phyloP scores from a whole-genome alignment of 2,329 filamentous ascomycete genomes.

The Stromatinia cepivora region DNA sequence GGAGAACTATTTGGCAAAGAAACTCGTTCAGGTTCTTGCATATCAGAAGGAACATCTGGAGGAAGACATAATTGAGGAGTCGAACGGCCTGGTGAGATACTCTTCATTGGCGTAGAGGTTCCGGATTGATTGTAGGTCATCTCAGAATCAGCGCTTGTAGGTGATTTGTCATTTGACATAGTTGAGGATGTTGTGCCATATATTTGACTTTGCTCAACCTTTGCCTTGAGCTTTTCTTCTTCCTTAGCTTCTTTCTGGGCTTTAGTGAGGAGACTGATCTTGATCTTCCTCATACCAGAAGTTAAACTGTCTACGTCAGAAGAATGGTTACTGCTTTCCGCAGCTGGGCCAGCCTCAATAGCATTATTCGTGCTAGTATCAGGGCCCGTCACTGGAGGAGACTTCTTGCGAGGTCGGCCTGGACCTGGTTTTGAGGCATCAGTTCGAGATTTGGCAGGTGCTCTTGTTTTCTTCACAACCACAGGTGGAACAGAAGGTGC shows the following conservation, averaged over 20 bases:
- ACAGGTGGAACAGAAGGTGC: constrained; percentile 44
- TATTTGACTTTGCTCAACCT: constrained; percentile 6
- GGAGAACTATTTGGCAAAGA: constrained; percentile 37
- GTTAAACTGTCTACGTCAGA: constrained; percentile 56
- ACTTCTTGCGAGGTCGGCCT: constrained; percentile 35
- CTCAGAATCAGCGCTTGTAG: neutral
- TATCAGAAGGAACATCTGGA: constrained; percentile 25
- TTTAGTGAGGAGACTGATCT: constrained; percentile 58
- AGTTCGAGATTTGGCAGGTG: constrained; percentile 47
- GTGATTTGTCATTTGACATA: constrained; percentile 18
- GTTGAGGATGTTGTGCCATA: constrained; percentile 26
- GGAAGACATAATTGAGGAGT: constrained; percentile 29
- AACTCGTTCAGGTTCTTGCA: constrained; percentile 29
- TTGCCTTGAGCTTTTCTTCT: constrained; percentile 29
- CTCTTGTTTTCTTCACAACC: constrained; percentile 61
- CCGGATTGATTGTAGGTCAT: neutral
- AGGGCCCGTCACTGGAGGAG: constrained; percentile 32
- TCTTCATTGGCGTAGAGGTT: constrained; percentile 17
- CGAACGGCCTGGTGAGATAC: constrained; percentile 26
- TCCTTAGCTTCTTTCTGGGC: constrained; percentile 57
- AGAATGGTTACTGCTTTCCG: constrained; percentile 16
- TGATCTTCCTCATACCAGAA: constrained; percentile 61
- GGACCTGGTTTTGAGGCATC: constrained; percentile 41
- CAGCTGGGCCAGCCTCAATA: constrained; percentile 19
- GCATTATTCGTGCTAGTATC: neutral